Conservation (phyloP, 495 filamentous ascomycete species). For the Penicillium pancosmium region DNA sequence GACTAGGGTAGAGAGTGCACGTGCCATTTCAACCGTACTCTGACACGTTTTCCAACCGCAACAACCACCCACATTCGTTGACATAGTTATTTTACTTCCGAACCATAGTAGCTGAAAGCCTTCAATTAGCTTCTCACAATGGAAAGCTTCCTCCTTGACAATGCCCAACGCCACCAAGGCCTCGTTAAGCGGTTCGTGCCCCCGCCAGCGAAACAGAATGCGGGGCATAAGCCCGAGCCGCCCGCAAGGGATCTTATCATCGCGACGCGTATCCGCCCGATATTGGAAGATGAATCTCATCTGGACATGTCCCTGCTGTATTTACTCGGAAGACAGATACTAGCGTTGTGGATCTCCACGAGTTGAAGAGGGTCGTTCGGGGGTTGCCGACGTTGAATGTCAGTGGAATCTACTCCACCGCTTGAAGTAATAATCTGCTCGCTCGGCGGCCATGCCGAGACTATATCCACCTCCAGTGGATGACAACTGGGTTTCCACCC, state of each 20-base stretch:
- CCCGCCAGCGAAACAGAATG: neutral
- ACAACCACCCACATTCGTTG: no score
- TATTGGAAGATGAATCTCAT: slow-evolving; percentile 14
- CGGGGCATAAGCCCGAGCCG: neutral
- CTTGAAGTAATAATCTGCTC: neutral
- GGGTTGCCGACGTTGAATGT: slow-evolving; percentile 20
- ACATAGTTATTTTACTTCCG: no score
- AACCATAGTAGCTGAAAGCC: neutral
- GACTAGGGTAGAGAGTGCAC: no score
- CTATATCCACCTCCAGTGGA: neutral
- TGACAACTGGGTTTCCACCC: neutral
- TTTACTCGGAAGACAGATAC: slow-evolving; percentile 9
- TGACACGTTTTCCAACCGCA: no score
- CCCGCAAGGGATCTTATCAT: slow-evolving; percentile 4
- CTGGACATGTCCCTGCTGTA: slow-evolving; percentile 10
- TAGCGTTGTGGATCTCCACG: slow-evolving; percentile 20
- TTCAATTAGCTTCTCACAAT: neutral
- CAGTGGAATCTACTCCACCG: neutral
- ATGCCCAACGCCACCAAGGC: slow-evolving; percentile 2
- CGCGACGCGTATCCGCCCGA: slow-evolving; percentile 15
- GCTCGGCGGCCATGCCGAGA: neutral
- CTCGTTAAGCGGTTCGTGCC: slow-evolving; percentile 6
- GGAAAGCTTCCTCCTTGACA: slow-evolving; percentile 1
- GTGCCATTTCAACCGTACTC: no score
- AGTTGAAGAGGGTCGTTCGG: slow-evolving; percentile 13